Percentiles rank a stretch among this genome's conserved stretches.
These are phyloP conservation scores for Endotrypanum monterogeii DNA, from an alignment of 208 protist species.

Conservation along the genomic window DNA sequence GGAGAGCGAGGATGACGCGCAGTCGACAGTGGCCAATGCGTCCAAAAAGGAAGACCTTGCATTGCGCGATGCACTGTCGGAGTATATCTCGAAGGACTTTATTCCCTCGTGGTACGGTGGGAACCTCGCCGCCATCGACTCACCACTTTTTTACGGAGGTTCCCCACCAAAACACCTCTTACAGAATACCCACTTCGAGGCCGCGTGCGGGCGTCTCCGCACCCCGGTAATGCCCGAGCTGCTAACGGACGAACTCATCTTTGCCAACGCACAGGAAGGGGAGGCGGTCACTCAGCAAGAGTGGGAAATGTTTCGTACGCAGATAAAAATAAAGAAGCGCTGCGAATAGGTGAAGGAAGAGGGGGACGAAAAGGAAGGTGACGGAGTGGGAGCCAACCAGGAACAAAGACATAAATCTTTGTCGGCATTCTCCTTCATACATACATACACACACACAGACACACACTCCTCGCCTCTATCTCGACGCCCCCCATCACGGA, in stretches of 20 bases:
- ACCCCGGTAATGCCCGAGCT: constrained; percentile 45
- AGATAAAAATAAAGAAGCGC: constrained; percentile 1
- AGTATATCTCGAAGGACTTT: constrained; percentile 47
- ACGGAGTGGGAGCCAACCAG: too few relatives aligned
- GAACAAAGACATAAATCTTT: too few relatives aligned
- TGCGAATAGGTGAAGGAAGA: constrained; percentile 1
- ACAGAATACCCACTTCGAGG: constrained; percentile 23
- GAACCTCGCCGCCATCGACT: constrained; percentile 16
- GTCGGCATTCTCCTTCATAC: too few relatives aligned
- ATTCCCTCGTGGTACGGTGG: constrained; percentile 61
- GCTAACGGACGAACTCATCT: constrained; percentile 46
- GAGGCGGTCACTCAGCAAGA: constrained; percentile 33
- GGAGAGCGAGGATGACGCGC: constrained; percentile 35
- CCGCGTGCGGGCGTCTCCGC: constrained; percentile 28
- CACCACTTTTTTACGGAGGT: constrained; percentile 46
- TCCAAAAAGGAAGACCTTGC: constrained; percentile 35
- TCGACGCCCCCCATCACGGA: neutral
- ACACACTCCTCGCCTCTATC: neutral
- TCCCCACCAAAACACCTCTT: constrained; percentile 29
- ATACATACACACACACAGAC: too few relatives aligned
- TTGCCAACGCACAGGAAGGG: constrained; percentile 31
- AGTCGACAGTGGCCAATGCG: neutral
- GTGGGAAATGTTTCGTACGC: constrained; percentile 30
- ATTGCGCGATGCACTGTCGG: constrained; percentile 39
- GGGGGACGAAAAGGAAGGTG: neutral